phyloP scores from a whole-genome alignment of 2,329 filamentous ascomycete genomes.

The Incumbomyces lentus region DNA sequence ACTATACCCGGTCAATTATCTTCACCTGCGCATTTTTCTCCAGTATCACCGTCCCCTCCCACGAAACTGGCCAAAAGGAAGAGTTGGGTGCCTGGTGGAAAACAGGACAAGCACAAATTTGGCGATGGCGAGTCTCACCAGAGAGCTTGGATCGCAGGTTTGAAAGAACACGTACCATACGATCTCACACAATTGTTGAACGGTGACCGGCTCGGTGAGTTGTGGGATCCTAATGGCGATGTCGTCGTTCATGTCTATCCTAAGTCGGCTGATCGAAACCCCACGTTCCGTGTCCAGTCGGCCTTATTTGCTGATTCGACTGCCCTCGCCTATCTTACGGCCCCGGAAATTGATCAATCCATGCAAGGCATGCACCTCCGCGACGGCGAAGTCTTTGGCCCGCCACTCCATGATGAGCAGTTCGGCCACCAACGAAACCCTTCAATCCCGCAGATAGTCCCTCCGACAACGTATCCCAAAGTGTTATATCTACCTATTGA shows the following conservation, averaged over 20 bases:
- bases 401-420: slow-evolving; percentile 18
- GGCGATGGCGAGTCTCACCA: slow-evolving; percentile 26
- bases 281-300: slow-evolving; percentile 53
- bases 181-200: slow-evolving; percentile 41
- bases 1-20: slow-evolving; percentile 7
- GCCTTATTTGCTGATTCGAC: slow-evolving; percentile 46
- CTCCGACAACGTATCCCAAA: not conserved
- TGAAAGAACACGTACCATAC: slow-evolving; percentile 47
- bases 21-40: slow-evolving; percentile 12
- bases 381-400: slow-evolving; percentile 38
- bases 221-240: slow-evolving; percentile 55
- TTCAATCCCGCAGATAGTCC: slow-evolving; percentile 1
- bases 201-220: slow-evolving; percentile 45
- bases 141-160: slow-evolving; percentile 49
- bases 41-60: slow-evolving; percentile 8
- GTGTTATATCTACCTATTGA: slow-evolving; percentile 47
- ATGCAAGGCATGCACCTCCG: slow-evolving; percentile 15
- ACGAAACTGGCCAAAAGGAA: slow-evolving; percentile 26
- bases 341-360: not conserved
- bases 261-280: slow-evolving; percentile 42
- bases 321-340: not conserved
- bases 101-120: slow-evolving; percentile 21
- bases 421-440: not conserved
- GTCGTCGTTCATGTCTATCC: slow-evolving; percentile 55
- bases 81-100: slow-evolving; percentile 35